Evolutionary conservation across 1,284 basidiomycete genomes (phyloP), one percentile per base, ranked within the genome.

Genomic region (Cutaneotrichosporon sp.): DNA sequence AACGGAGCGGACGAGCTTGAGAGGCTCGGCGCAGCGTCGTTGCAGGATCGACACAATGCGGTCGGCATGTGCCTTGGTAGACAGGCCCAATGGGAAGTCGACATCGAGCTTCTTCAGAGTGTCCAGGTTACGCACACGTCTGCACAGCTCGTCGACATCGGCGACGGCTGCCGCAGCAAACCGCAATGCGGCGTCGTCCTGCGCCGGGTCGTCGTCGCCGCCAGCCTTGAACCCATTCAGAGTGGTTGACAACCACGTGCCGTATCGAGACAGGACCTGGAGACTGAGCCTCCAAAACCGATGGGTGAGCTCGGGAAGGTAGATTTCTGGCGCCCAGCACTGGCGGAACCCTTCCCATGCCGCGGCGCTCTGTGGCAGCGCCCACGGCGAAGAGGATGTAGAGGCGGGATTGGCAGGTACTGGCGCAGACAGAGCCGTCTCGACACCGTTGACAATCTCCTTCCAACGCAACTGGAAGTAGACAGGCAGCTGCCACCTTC

Each of bases 401-500:
- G 45, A 47, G 4, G 39, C 46, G 20, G 41, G 37, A 23, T 34
- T 45, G 39, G 14, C 4, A 36, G 17, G 21, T 9, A 44, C 30
- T 4, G 58, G 38, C 8, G 39, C 46, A 12, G 74, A 68, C 21
- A 94, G 74, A 1, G 76, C 75, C 9, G 84, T 82, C 74, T 97
- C 93, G 14, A 93, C 75, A 42, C 79, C 79, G 0, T 79, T 75
- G 1, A 94, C 84, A 49, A 96, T 88, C 65, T 96, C 92, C 69
- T 97, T 94, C 86, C 92, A 94, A n/a, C 93, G 82, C 60, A 98
- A 78, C 70, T 98, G 94, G 73, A 96, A 97, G 70, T 98, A 98
- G 15, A 97, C 88, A 1, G 90, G 88, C 7, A 98, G 79, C 69
- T 97, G 94, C 93, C 94, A 98, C 38, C 91, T 80, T 52, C 83